Conservation (phyloP, 306 rosid genomes). For the Macrotyloma uniflorum region DNA sequence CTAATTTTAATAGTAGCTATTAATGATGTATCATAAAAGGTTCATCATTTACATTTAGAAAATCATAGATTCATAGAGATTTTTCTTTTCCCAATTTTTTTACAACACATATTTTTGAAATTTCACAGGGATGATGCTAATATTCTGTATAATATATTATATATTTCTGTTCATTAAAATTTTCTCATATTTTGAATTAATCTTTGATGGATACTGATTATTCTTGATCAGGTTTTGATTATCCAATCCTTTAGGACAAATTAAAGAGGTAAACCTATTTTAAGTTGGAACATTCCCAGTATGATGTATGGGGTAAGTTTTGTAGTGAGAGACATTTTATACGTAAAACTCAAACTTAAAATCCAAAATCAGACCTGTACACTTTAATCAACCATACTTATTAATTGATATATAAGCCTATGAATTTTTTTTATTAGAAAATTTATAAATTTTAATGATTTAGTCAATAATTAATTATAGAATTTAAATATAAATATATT, state of each 20-base stretch:
- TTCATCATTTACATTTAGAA: too few species aligned
- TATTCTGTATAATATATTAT: too few species aligned
- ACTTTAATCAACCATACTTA: neutral
- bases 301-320: neutral
- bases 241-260: neutral
- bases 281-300: neutral
- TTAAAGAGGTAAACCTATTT: neutral
- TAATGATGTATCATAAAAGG: too few species aligned
- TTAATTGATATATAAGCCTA: neutral
- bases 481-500: neutral
- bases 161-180: too few species aligned
- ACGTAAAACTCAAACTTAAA: neutral
- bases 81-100: too few species aligned
- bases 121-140: too few species aligned
- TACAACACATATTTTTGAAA: too few species aligned
- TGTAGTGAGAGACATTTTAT: neutral
- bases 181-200: too few species aligned
- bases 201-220: neutral
- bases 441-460: neutral
- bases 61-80: too few species aligned
- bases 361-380: neutral
- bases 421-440: neutral
- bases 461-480: neutral
- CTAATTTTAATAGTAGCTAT: too few species aligned
- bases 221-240: too few species aligned